Base-by-base conservation (phyloP, 345 rosid genomes). In the Mallotus nudiflorus region DNA sequence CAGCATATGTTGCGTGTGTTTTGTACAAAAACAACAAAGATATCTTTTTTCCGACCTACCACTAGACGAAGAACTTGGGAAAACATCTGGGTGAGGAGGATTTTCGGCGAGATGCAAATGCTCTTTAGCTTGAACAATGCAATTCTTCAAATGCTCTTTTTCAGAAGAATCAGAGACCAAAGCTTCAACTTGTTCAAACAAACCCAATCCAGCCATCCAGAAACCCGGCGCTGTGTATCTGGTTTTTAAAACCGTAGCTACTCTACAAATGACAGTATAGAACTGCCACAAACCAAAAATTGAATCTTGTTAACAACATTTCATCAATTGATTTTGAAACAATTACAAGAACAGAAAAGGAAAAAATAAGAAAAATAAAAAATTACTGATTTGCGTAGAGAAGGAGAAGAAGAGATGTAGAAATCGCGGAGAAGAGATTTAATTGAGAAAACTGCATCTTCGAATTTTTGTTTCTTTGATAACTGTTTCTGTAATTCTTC, bases 211-310 rank as follows among this genome's bases (percentile, higher is more conserved):
- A 0, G 93, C 91, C 33, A 77, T 84, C 97, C 98, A 90, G 80
- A 94, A 94, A 3, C 97, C 96, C 12, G 96, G 89, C 28, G 89
- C 87, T 13, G 96, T 94, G 66, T 91, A 81, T 71, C 97, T 87
- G 0, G 96, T 86, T 83, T 86, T 91, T 5, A 94, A 80, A 67
- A 91, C 78, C 8, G 96, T 91, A 9, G 90, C 92, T 5, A 86
- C 97, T 68, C 98, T 91, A 73, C 95, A 94, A 11, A 91, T 87
- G 64, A 77, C 93, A 33, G 80, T 56, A 72, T 82, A 91, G 50
- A 94, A 88, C 98, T 94, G 75, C 63, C 13, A 27, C 14, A 48
- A 64, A 18, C 14, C 39, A 54, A 14, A 55, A 54, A 5, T 22
- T 12, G 8, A 56, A 4, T 29, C 13, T 15, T 44, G 10, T 25